Evolutionary conservation across 2,329 filamentous ascomycete genomes (phyloP).

Genomic region (Neofusicoccum ribis): DNA sequence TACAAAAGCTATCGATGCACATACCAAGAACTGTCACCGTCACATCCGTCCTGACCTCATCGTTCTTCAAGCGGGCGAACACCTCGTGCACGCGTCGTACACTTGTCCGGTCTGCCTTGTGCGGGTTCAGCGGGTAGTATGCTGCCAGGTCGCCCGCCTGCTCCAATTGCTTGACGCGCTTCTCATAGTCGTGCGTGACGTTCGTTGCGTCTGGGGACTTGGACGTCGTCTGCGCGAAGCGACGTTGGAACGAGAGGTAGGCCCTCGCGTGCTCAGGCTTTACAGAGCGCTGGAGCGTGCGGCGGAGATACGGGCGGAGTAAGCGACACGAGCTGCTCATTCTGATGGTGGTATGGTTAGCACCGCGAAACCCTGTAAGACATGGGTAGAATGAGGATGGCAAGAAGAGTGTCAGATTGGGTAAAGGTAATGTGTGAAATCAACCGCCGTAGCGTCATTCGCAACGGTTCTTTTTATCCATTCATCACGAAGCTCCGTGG

Average conservation of each 20-base stretch:
- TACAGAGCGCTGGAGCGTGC: slow-evolving; percentile 35
- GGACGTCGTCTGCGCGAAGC: slow-evolving; percentile 27
- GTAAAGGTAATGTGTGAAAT: slow-evolving; percentile 39
- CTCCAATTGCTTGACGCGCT: slow-evolving; percentile 55
- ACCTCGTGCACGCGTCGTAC: slow-evolving; percentile 27
- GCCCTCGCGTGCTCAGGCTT: slow-evolving; percentile 33
- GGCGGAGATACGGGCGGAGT: slow-evolving; percentile 57
- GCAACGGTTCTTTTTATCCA: slow-evolving; percentile 63
- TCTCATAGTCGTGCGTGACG: slow-evolving; percentile 42
- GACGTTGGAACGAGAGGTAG: slow-evolving; percentile 47
- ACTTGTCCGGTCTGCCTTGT: slow-evolving; percentile 3
- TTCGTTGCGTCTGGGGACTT: slow-evolving; percentile 18
- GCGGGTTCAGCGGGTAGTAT: slow-evolving; percentile 53
- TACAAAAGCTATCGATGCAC: slow-evolving; percentile 18
- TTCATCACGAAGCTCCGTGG: slow-evolving; percentile 23
- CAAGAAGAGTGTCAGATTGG: slow-evolving; percentile 30
- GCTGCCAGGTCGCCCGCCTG: slow-evolving; percentile 49
- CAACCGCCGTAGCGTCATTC: slow-evolving; percentile 60
- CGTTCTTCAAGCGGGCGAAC: slow-evolving; percentile 32
- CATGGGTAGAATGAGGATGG: neutral
- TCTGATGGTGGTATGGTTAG: slow-evolving; percentile 41
- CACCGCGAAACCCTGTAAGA: slow-evolving; percentile 30
- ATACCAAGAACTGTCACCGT: slow-evolving; percentile 39
- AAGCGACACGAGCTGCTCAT: slow-evolving; percentile 55
- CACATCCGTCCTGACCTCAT: slow-evolving; percentile 28